Percentiles rank a stretch among this genome's conserved stretches.
Evolutionary conservation across 2,329 filamentous ascomycete genomes (phyloP).

Genomic region (Fusarium newnesense): DNA sequence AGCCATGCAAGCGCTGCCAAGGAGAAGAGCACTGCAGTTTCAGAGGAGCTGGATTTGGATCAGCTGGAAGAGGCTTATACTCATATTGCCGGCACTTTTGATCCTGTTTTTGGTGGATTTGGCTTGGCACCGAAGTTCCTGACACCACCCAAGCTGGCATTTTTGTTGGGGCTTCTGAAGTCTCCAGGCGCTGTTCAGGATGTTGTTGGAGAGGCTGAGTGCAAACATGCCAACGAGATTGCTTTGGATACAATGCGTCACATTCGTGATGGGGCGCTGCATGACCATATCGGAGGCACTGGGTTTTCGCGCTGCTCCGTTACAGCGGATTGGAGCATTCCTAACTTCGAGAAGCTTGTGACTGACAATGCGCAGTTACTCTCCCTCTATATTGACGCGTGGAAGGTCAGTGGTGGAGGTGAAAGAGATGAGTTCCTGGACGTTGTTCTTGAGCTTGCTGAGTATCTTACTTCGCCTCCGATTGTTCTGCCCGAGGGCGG

Average conservation of each 20-base stretch:
- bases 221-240: constrained; percentile 78
- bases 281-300: constrained; percentile 64
- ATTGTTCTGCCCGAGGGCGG: constrained; percentile 76
- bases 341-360: constrained; percentile 97
- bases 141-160: constrained; percentile 85
- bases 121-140: constrained; percentile 86
- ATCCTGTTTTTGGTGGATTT: constrained; percentile 83
- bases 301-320: constrained; percentile 82
- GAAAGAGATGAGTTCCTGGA: constrained; percentile 78
- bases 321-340: constrained; percentile 90
- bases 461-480: constrained; percentile 81
- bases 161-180: constrained; percentile 78
- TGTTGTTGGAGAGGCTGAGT: constrained; percentile 87
- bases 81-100: constrained; percentile 84
- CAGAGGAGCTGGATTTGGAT: constrained; percentile 86
- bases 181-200: constrained; percentile 80
- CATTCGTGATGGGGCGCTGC: constrained; percentile 69
- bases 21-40: constrained; percentile 48
- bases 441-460: constrained; percentile 81
- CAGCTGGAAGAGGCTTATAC: constrained; percentile 89
- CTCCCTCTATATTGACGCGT: constrained; percentile 86
- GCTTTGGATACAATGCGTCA: constrained; percentile 81
- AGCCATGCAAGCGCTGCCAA: constrained; percentile 35
- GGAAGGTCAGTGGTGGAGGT: constrained; percentile 64
- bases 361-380: constrained; percentile 92